These are phyloP conservation scores for Boletus reticuloceps DNA, from an alignment of 768 basidiomycete species.

Conservation along the genomic window DNA sequence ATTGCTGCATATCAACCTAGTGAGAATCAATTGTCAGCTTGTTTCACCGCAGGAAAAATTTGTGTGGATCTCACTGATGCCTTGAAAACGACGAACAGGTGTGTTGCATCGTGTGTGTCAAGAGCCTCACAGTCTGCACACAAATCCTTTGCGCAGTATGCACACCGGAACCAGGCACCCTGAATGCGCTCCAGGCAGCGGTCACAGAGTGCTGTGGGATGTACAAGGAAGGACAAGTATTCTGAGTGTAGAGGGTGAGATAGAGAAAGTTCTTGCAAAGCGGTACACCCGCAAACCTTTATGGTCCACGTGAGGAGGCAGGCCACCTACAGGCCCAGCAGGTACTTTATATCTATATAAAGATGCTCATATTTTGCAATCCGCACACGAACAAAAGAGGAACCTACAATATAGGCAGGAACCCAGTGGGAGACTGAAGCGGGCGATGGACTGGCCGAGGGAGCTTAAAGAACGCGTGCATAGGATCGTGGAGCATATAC, in stretches of 20 bases:
- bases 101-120: slow-evolving; percentile 79
- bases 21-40: slow-evolving; percentile 9
- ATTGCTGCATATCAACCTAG: slow-evolving; percentile 71
- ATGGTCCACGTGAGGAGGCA: slow-evolving; percentile 42
- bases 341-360: slow-evolving; percentile 57
- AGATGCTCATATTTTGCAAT: slow-evolving; percentile 7
- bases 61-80: slow-evolving; percentile 50
- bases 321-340: slow-evolving; percentile 51
- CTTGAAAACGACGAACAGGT: slow-evolving; percentile 89
- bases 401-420: slow-evolving; percentile 68
- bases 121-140: slow-evolving; percentile 79
- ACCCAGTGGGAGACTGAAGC: slow-evolving; percentile 50
- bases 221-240: slow-evolving; percentile 60
- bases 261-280: not conserved
- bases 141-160: slow-evolving; percentile 83
- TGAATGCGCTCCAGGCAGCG: slow-evolving; percentile 76
- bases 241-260: slow-evolving; percentile 35
- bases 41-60: not conserved
- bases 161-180: slow-evolving; percentile 93
- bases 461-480: slow-evolving; percentile 87
- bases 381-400: not conserved
- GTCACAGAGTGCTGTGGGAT: slow-evolving; percentile 77
- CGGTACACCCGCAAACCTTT: slow-evolving; percentile 43
- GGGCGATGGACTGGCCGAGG: slow-evolving; percentile 71
- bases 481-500: slow-evolving; percentile 76